Base-by-base conservation (phyloP, 306 rosid species). In the Astragalus membranaceus region DNA sequence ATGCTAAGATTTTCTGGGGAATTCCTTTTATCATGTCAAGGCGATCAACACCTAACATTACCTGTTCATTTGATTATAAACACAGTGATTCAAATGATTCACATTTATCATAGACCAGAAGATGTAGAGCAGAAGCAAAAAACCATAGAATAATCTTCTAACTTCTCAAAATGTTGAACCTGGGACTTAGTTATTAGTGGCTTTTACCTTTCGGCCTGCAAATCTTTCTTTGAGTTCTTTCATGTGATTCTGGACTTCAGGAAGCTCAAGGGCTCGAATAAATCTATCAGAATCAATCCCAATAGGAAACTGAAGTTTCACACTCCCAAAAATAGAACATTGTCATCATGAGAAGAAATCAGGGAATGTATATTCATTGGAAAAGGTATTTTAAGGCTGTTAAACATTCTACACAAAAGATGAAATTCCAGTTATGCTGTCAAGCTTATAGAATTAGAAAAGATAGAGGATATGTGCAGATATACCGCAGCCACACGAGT, bases 21-120 rank as follows among this genome's bases (percentile, higher is more conserved):
- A 94, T 90, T 79, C 98, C 98, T 82, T 94, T 94, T 66, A 94
- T 94, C 96, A 90, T 94, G 84, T 94, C 98, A 59, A 94, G 98
- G 74, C 96, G 97, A 81, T 90, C 96, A 68, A 94, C 95, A 3
- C 98, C 98, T 82, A 90, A 59, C 92, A 94, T 94, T 63, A 94
- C 89, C 99, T 94, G 78, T 57, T 81, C 83, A 86, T 66, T 75
- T 70, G 66, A 83, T 68, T 32, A 42, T 70, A 54, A 76, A 67
- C 39, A 61, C 48, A 37, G 70, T 60, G 75, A 76, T 59, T 78
- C 51, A 63, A 75, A 69, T 53, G 58, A 33, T 61, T 64, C 76
- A 60, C 61, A 69, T 57, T 20, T 49, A 48, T 26, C 17, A 14
- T 14, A 63, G 41, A 52, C 33, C n/a, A n/a, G n/a, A n/a, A n/a